Evolutionary conservation across 371 early-diverging fungal species (phyloP).

Genomic region (Mucor racemosus): DNA sequence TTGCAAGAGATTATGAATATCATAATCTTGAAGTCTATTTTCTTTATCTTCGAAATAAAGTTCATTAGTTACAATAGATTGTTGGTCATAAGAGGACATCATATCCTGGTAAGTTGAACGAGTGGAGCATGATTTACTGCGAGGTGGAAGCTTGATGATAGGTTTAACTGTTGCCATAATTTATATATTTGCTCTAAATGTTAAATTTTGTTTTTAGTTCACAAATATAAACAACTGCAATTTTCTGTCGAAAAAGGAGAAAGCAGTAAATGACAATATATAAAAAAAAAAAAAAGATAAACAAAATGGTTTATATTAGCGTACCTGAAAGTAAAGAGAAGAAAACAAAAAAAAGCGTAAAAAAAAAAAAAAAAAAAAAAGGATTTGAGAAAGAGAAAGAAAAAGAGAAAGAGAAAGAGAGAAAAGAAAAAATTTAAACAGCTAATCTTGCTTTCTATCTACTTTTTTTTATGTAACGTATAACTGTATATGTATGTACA

Average conservation of each 20-base stretch:
- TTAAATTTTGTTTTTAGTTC: neutral
- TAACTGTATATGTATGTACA: neutral
- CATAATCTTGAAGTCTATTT: constrained; percentile 17
- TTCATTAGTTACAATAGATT: constrained; percentile 7
- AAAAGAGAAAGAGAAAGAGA: neutral
- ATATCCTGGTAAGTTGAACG: constrained; percentile 14
- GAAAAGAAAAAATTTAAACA: neutral
- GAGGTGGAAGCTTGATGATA: constrained; percentile 32
- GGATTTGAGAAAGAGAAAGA: neutral
- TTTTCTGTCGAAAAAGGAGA: neutral
- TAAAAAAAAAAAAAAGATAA: too few relatives aligned
- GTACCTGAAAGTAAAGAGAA: constrained; percentile 4
- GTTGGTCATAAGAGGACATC: neutral
- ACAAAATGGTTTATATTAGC: neutral
- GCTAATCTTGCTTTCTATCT: neutral
- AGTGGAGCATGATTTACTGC: constrained; percentile 25
- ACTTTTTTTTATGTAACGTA: neutral
- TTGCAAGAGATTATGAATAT: constrained; percentile 22
- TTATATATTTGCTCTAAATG: neutral
- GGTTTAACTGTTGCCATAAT: constrained; percentile 19
- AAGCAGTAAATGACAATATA: neutral
- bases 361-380: neutral
- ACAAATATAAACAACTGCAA: neutral
- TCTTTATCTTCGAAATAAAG: constrained; percentile 26
- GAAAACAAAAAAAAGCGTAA: neutral